phyloP scores from a whole-genome alignment of 202 grass and related monocot genomes.

The Panicum virgatum region DNA sequence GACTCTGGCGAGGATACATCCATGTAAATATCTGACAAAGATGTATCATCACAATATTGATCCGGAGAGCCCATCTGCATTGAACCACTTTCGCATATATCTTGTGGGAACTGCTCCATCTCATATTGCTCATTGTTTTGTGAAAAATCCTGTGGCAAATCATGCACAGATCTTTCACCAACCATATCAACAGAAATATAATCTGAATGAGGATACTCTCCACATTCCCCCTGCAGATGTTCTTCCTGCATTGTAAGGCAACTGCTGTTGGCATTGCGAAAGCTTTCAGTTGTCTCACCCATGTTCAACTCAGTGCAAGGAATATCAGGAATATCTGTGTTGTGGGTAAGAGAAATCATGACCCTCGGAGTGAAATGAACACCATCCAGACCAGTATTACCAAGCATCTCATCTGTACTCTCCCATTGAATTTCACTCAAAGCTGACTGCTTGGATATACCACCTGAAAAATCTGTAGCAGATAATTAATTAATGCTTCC shows the following conservation, averaged over 20 bases:
- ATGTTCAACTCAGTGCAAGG: conserved; percentile 42
- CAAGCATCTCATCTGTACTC: conserved; percentile 30
- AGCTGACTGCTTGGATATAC: conserved; percentile 45
- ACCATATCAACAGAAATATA: conserved; percentile 44
- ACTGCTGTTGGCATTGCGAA: conserved; percentile 48
- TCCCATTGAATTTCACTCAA: conserved; percentile 49
- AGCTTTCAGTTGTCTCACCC: conserved; percentile 45
- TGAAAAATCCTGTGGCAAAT: conserved; percentile 29
- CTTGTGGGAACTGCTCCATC: conserved; percentile 42
- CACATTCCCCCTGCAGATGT: conserved; percentile 35
- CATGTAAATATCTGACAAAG: conserved; percentile 48
- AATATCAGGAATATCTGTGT: conserved; percentile 38
- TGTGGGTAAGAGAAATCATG: conserved; percentile 37
- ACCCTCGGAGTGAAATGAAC: conserved; percentile 32
- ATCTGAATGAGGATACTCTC: conserved; percentile 40
- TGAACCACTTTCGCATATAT: conserved; percentile 51
- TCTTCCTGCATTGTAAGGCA: conserved; percentile 54
- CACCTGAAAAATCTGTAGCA: conserved; percentile 48
- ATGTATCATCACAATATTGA: conserved; percentile 62
- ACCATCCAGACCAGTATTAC: conserved; percentile 40
- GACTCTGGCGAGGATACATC: conserved; percentile 48
- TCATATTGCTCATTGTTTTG: conserved; percentile 51
- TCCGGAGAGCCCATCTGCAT: conserved; percentile 48
- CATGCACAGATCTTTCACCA: conserved; percentile 34
- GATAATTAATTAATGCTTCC: conserved; percentile 19